Conservation (phyloP, 306 rosid species). For the Mimosa bimucronata region DNA sequence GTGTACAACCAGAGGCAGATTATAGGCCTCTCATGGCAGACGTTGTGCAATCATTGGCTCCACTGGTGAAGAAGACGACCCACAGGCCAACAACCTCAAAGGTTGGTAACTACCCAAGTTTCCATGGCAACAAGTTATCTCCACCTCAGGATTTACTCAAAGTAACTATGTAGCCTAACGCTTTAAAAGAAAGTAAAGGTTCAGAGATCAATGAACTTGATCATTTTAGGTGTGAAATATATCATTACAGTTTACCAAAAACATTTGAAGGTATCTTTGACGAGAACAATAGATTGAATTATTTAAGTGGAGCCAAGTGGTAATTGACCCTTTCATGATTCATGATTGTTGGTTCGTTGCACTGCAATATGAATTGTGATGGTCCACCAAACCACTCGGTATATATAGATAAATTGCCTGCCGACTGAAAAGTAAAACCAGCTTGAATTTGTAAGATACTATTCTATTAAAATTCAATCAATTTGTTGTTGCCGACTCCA, state of each 20-base stretch:
- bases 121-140: too few species aligned
- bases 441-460: background rate
- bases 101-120: constrained; percentile 63
- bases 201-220: background rate
- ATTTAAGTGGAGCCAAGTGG: background rate
- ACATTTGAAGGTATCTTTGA: background rate
- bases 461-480: background rate
- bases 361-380: background rate
- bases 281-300: background rate
- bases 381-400: background rate
- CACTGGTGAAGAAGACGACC: constrained; percentile 61
- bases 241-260: background rate
- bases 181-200: constrained; percentile 8
- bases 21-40: constrained; percentile 98
- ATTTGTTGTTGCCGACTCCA: background rate
- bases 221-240: background rate
- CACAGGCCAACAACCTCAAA: constrained; percentile 60
- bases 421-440: background rate
- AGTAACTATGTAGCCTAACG: constrained; percentile 39
- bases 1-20: constrained; percentile 94
- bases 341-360: background rate
- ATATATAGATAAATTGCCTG: background rate
- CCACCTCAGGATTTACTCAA: constrained; percentile 43
- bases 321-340: background rate
- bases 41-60: constrained; percentile 93